A percentile compares a stretch with the other conserved stretches of the same genome.
Conservation (phyloP, 305 asterid species). For the Andrographis paniculata region DNA sequence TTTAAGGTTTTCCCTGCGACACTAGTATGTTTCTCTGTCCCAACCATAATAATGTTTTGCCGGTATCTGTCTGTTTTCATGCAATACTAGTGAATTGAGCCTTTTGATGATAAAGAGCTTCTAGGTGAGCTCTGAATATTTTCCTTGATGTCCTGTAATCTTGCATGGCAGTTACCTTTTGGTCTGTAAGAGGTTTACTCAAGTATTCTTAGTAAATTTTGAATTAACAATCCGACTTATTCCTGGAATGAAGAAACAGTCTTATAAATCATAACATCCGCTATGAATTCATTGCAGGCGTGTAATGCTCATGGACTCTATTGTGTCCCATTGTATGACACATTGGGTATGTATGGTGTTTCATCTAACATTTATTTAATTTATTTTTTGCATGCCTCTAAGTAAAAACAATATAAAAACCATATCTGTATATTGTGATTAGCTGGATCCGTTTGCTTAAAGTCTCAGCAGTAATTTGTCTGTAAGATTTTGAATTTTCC, state of each 20-base stretch:
- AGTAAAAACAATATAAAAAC: slow-evolving; percentile 14
- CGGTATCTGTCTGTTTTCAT: no score
- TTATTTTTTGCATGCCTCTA: slow-evolving; percentile 14
- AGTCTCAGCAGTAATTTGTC: slow-evolving; percentile 12
- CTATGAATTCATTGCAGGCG: slow-evolving; percentile 47
- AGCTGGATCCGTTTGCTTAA: slow-evolving; percentile 10
- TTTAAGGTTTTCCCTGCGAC: no score
- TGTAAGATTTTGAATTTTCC: slow-evolving; percentile 16
- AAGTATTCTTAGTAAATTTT: no score
- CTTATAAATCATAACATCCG: not conserved
- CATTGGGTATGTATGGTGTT: slow-evolving; percentile 57
- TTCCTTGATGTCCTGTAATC: no score
- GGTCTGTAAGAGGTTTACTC: no score
- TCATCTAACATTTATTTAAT: slow-evolving; percentile 10
- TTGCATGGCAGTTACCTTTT: no score
- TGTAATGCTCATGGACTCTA: slow-evolving; percentile 97
- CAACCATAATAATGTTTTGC: no score
- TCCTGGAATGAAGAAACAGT: slow-evolving; percentile 18
- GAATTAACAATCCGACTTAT: not conserved
- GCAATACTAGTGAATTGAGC: no score
- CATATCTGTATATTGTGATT: slow-evolving; percentile 13
- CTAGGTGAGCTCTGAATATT: no score
- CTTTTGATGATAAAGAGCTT: no score
- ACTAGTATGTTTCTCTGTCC: no score
- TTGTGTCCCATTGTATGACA: slow-evolving; percentile 92